These are phyloP conservation scores for Fagopyrum esculentum DNA, from an alignment of 148 eudicot genomes.

Conservation along the genomic window DNA sequence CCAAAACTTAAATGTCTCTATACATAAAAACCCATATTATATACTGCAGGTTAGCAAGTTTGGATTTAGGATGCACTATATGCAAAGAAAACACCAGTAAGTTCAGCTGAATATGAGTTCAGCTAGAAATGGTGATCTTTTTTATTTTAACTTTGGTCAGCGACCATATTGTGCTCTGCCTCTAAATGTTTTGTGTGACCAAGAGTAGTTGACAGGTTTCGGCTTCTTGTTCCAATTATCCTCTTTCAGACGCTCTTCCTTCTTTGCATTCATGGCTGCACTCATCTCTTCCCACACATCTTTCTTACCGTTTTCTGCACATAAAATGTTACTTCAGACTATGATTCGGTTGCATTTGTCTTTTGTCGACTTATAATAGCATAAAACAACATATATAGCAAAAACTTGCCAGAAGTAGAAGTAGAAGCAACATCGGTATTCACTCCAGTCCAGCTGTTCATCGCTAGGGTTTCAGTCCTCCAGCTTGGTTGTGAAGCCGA, in stretches of 20 bases:
- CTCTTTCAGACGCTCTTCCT: slow-evolving; percentile 40
- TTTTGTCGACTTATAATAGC: neutral
- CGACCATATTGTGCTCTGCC: slow-evolving; percentile 42
- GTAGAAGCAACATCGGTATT: neutral
- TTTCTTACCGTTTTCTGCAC: slow-evolving; percentile 27
- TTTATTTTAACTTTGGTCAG: neutral
- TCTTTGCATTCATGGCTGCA: slow-evolving; percentile 50
- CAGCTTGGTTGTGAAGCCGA: neutral
- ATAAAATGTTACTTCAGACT: neutral
- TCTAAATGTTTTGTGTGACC: slow-evolving; percentile 24
- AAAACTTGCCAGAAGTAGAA: slow-evolving; percentile 9
- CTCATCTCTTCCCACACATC: slow-evolving; percentile 66
- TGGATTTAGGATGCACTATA: neutral
- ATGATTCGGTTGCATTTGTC: neutral
- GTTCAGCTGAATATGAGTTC: neutral
- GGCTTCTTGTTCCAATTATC: slow-evolving; percentile 38
- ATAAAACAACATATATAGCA: neutral
- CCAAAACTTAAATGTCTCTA: neutral
- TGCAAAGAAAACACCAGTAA: neutral
- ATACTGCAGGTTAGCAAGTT: neutral
- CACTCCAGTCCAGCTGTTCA: neutral
- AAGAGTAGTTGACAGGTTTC: neutral
- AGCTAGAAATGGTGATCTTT: neutral
- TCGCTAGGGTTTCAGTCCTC: neutral
- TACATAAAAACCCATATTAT: neutral